Evolutionary conservation across 768 basidiomycete genomes (phyloP).

Genomic region (Calocera viscosa): DNA sequence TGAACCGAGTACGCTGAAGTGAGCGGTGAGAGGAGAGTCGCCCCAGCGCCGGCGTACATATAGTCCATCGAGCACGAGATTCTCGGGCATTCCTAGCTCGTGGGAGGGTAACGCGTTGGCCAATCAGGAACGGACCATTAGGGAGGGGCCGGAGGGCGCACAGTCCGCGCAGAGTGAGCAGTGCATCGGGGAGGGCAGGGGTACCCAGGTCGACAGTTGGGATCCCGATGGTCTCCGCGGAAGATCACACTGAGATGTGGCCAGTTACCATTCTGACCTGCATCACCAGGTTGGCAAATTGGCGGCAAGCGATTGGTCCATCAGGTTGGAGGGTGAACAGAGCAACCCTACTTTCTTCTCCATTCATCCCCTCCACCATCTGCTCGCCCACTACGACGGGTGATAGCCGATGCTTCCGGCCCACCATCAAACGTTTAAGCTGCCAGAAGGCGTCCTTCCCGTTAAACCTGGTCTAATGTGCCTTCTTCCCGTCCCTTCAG

Average conservation of each 20-base stretch:
- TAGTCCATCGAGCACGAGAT: not conserved
- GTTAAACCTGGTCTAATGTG: not conserved
- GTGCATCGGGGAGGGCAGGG: not conserved
- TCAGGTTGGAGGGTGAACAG: not conserved
- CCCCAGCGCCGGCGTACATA: not conserved
- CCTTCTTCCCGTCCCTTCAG: not conserved
- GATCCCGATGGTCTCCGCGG: not conserved
- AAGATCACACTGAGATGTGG: not conserved
- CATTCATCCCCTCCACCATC: slow-evolving; percentile 5
- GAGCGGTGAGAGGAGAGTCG: not conserved
- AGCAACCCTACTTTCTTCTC: not conserved
- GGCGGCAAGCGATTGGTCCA: not conserved
- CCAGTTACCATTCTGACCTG: not conserved
- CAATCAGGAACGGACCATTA: not conserved
- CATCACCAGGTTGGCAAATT: not conserved
- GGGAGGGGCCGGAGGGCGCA: not conserved
- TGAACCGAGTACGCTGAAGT: not conserved
- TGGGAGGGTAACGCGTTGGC: not conserved
- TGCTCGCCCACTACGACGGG: not conserved
- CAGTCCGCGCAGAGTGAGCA: not conserved
- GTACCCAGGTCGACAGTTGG: not conserved
- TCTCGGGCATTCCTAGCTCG: not conserved
- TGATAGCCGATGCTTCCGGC: not conserved
- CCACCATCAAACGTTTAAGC: not conserved
- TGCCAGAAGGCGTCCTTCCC: not conserved